phyloP scores from a whole-genome alignment of 352 stramenopile species.

The Elongisporangium anandrum region DNA sequence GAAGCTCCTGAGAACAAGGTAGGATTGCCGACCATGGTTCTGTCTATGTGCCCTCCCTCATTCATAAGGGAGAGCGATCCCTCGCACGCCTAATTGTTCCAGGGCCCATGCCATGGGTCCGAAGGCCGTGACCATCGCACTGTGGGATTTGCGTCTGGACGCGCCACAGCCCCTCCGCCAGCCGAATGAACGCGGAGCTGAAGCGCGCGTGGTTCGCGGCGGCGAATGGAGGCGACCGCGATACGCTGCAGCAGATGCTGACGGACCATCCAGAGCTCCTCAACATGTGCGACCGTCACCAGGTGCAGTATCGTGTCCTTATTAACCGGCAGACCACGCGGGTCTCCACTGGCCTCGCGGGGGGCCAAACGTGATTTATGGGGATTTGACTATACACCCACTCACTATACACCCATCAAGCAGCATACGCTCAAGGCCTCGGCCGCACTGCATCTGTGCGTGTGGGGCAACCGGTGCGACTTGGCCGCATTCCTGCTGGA shows the following conservation, averaged over 20 bases:
- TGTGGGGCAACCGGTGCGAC: conserved; percentile 20
- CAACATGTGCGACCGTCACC: conserved; percentile 13
- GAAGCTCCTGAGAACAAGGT: neutral
- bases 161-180: neutral
- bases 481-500: conserved; percentile 24
- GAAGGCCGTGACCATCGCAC: neutral
- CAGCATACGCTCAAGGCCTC: conserved; percentile 21
- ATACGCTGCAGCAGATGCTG: conserved; percentile 12
- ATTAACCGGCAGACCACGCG: neutral
- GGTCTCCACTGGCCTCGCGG: neutral
- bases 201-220: conserved; percentile 15
- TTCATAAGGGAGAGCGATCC: neutral
- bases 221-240: conserved; percentile 12
- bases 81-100: neutral
- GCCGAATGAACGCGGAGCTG: conserved; percentile 1
- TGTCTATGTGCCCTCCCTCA: neutral
- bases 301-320: conserved; percentile 9
- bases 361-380: neutral
- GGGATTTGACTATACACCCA: neutral
- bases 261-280: conserved; percentile 16
- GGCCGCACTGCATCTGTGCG: conserved; percentile 30
- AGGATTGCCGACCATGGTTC: neutral
- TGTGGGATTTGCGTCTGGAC: neutral
- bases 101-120: neutral
- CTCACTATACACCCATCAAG: neutral